Percentiles rank a stretch among this genome's conserved stretches.
Evolutionary conservation across 345 rosid genomes (phyloP).

Genomic region (Eutrema yunnanense): DNA sequence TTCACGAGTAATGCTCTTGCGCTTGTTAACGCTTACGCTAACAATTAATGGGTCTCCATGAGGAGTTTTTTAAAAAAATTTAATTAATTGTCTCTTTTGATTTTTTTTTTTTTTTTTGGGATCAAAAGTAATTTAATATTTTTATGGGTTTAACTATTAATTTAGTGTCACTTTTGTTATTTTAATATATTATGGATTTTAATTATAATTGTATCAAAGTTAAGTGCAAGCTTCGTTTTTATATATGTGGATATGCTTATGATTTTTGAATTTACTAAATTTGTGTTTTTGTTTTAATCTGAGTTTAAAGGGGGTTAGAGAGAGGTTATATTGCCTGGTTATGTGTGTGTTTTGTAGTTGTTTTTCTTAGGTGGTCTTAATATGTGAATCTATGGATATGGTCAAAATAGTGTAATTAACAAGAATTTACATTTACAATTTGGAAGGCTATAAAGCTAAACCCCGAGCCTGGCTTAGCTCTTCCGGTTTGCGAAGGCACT

Average conservation of each 20-base stretch:
- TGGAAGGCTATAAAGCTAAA: not conserved
- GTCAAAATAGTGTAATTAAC: not conserved
- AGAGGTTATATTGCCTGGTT: not conserved
- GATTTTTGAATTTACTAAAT: not conserved
- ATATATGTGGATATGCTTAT: not conserved
- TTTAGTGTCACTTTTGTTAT: not conserved
- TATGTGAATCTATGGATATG: not conserved
- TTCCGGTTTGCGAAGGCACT: not conserved
- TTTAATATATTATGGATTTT: not conserved
- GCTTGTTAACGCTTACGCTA: constrained; percentile 36
- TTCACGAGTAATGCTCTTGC: constrained; percentile 81
- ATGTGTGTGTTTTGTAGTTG: not conserved
- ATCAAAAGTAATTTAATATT: not conserved
- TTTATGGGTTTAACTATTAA: too few species aligned
- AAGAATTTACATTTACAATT: not conserved
- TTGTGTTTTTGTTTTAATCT: not conserved
- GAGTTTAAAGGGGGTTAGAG: not conserved
- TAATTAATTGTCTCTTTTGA: not conserved
- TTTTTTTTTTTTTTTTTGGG: not conserved
- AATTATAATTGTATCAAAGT: not conserved
- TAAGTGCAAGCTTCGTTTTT: not conserved
- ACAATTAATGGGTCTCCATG: constrained; percentile 18
- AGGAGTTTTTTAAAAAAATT: not conserved
- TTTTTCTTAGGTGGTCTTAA: not conserved
- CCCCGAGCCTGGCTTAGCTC: not conserved